Evolutionary conservation across 2,329 filamentous ascomycete genomes (phyloP), one percentile per base, ranked within the genome.

Genomic region (Geosmithia morbida): DNA sequence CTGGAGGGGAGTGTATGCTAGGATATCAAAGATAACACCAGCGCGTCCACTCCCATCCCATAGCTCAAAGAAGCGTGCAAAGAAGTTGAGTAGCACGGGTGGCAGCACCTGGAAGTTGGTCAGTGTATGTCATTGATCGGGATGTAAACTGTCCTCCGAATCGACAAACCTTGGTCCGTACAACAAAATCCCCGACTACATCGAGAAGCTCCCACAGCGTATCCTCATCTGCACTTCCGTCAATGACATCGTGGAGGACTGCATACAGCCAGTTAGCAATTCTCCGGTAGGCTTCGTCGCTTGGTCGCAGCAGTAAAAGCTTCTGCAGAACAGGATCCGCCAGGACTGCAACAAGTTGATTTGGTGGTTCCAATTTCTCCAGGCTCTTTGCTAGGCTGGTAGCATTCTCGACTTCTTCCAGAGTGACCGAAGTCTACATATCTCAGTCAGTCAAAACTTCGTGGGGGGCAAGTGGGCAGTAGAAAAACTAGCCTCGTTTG

Each of bases 301-400:
- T 72, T 2, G 81, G 75, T 45, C 76, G 73, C 29, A 85, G 65
- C n/a, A 85, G 65, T 33, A 87, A 66, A 20, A 90, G 69, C 57
- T 90, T 92, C 59, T 90, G 86, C 1, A 90, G 72, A 29, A 94
- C 67, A 2, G 83, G 83, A 56, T 94, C 85, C 2, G 75, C 77
- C 14, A 94, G 67, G 3, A 85, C 79, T 5, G 87, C 85, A 41
- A 88, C 79, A 2, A 94, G 70, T 61, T 94, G 87, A 52, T 85
- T 88, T 0, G 87, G 87, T 41, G 88, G 66, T 60, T 92, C 85
- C 22, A 94, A 80, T 53, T 74, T 84, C 54, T 94, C 86, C 8
- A 94, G 63, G 48, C 77, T 83, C 43, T 76, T 74, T 6, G 87
- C 81, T 50, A 94, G 82, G 45, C 77, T 71, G 20, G 78, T 69